A percentile compares a stretch with the other conserved stretches of the same genome.
Conservation (phyloP, 1,284 basidiomycete genomes). For the Trametes hirsuta region DNA sequence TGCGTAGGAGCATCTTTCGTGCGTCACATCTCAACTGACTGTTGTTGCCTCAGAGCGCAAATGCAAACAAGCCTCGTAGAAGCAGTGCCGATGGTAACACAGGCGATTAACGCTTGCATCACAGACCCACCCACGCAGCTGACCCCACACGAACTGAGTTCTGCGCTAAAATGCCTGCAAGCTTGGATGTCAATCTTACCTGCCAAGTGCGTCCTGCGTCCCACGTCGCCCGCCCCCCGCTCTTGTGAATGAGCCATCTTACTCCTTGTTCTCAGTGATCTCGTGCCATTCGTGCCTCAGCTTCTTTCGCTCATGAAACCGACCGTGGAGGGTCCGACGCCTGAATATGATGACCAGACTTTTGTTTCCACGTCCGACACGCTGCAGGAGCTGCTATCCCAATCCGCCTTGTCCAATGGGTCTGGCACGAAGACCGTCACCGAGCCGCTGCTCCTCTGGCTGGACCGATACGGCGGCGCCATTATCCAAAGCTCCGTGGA, state of each 20-base stretch:
- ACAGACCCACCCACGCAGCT: conserved; percentile 33
- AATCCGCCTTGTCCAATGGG: conserved; percentile 73
- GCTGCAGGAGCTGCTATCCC: conserved; percentile 76
- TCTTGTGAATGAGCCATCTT: not conserved
- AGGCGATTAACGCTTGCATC: conserved; percentile 62
- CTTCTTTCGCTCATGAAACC: conserved; percentile 65
- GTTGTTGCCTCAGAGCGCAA: conserved; percentile 47
- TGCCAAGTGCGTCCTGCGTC: conserved; percentile 53
- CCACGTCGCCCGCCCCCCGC: not conserved
- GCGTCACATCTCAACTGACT: not conserved
- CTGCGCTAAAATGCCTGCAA: conserved; percentile 78
- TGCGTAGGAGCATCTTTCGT: conserved; percentile 40
- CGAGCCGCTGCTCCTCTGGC: conserved; percentile 81
- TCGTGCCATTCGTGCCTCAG: conserved; percentile 64
- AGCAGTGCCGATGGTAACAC: conserved; percentile 70
- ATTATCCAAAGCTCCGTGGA: conserved; percentile 55
- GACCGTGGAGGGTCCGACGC: conserved; percentile 31
- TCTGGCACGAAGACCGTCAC: conserved; percentile 75
- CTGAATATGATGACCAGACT: conserved; percentile 48
- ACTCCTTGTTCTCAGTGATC: conserved; percentile 39
- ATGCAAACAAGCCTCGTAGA: conserved; percentile 66
- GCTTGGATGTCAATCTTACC: conserved; percentile 79
- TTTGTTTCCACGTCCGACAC: conserved; percentile 73
- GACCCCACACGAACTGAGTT: conserved; percentile 55
- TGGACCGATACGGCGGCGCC: conserved; percentile 54